Evolutionary conservation across 495 filamentous ascomycete species (phyloP).

Genomic region (Zalerion maritima): DNA sequence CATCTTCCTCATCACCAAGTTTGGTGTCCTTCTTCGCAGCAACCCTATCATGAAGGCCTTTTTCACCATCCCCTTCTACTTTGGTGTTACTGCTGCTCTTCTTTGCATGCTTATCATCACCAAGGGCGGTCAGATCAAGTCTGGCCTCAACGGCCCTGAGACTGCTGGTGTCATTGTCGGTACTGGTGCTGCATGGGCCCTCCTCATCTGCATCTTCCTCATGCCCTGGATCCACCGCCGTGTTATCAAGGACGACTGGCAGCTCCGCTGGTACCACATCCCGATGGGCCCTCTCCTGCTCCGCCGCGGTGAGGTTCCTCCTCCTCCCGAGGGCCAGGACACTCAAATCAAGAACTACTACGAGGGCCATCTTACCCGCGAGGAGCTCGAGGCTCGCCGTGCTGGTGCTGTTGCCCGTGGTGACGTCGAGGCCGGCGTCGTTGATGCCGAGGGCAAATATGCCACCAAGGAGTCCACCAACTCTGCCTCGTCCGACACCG

Average conservation of each 20-base stretch:
- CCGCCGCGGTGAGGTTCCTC: constrained; percentile 33
- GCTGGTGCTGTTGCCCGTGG: constrained; percentile 10
- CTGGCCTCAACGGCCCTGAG: constrained; percentile 33
- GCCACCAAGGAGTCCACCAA: constrained; percentile 2
- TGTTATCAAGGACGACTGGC: constrained; percentile 39
- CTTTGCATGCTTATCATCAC: constrained; percentile 50
- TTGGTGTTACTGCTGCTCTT: constrained; percentile 43
- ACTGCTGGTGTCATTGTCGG: constrained; percentile 43
- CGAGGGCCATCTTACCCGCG: constrained; percentile 29
- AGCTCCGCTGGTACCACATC: constrained; percentile 43
- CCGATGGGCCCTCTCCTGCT: constrained; percentile 41
- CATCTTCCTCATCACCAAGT: constrained; percentile 52
- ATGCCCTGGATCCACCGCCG: constrained; percentile 47
- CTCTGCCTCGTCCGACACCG: constrained; percentile 5
- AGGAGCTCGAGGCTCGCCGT: constrained; percentile 28
- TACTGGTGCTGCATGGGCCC: constrained; percentile 37
- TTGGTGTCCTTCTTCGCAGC: constrained; percentile 40
- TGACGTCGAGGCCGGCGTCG: constrained; percentile 13
- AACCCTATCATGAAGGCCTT: constrained; percentile 45
- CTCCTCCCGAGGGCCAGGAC: constrained; percentile 23
- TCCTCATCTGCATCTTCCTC: constrained; percentile 42
- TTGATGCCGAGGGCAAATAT: constrained; percentile 11
- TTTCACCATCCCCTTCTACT: constrained; percentile 44
- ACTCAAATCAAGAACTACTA: constrained; percentile 38
- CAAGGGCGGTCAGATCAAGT: constrained; percentile 32